These are phyloP conservation scores for Xerophyta viscosa DNA, from an alignment of 106 monocot species.

Conservation along the genomic window DNA sequence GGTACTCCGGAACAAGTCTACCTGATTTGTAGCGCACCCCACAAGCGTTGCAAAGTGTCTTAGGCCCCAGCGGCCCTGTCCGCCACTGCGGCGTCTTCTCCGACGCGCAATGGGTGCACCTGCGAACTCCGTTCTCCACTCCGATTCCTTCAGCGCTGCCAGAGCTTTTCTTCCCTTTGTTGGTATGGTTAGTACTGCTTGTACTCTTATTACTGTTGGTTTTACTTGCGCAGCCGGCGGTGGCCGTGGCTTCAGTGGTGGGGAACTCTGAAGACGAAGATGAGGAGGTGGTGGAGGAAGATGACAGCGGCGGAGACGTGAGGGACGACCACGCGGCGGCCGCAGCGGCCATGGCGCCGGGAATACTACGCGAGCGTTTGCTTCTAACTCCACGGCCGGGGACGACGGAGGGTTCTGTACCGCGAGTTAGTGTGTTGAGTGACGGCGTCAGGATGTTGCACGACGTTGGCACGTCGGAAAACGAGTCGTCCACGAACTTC, in stretches of 20 bases:
- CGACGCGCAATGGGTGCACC: slow-evolving; percentile 87
- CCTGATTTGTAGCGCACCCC: slow-evolving; percentile 81
- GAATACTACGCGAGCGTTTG: slow-evolving; percentile 41
- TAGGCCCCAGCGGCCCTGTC: slow-evolving; percentile 85
- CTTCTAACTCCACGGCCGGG: slow-evolving; percentile 47
- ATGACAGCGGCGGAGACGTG: slow-evolving; percentile 18
- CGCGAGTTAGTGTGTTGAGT: background rate
- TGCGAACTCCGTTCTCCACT: slow-evolving; percentile 27
- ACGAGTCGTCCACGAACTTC: slow-evolving; percentile 88
- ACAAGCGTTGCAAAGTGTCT: slow-evolving; percentile 95
- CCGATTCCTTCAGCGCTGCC: slow-evolving; percentile 4
- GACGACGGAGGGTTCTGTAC: slow-evolving; percentile 9
- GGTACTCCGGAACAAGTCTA: slow-evolving; percentile 77
- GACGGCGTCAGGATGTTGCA: background rate
- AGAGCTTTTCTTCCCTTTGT: slow-evolving; percentile 4
- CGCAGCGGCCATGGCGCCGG: slow-evolving; percentile 7
- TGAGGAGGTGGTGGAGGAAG: slow-evolving; percentile 43
- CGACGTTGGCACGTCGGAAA: slow-evolving; percentile 42
- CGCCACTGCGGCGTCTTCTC: slow-evolving; percentile 97
- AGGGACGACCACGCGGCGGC: slow-evolving; percentile 10
- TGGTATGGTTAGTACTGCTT: slow-evolving; percentile 1
- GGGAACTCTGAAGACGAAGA: slow-evolving; percentile 68
- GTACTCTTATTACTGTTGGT: background rate
- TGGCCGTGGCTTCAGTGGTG: slow-evolving; percentile 2
- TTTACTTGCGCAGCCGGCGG: too few species aligned